Evolutionary conservation across 352 stramenopile species (phyloP).

Genomic region (Phytophthora melonis): DNA sequence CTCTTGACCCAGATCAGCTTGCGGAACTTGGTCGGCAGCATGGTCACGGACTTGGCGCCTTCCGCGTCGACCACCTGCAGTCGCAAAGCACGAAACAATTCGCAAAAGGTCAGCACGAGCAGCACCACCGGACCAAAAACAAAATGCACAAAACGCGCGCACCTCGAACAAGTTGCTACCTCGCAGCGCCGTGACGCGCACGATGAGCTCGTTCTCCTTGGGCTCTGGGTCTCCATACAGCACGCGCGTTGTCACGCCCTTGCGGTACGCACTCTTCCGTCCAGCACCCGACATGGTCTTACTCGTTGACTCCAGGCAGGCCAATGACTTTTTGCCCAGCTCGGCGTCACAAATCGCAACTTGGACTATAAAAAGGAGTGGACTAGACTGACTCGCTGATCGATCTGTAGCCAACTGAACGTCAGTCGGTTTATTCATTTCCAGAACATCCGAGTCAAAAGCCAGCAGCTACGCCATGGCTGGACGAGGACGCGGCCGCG

Average conservation of each 20-base stretch:
- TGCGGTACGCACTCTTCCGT: conserved; percentile 92
- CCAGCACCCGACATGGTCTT: conserved; percentile 89
- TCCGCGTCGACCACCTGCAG: conserved; percentile 68
- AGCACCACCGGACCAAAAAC: not conserved
- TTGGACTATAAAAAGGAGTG: conserved; percentile 25
- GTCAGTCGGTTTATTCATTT: not conserved
- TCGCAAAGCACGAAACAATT: not conserved
- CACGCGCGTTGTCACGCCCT: conserved; percentile 93
- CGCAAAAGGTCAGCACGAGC: not conserved
- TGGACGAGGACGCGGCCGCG: conserved; percentile 78
- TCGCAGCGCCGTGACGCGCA: conserved; percentile 92
- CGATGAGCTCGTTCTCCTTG: conserved; percentile 91
- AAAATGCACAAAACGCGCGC: not conserved
- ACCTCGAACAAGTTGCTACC: conserved; percentile 98
- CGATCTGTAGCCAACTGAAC: conserved; percentile 27
- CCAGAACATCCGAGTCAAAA: not conserved
- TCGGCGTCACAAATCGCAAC: not conserved
- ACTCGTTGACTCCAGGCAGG: not conserved
- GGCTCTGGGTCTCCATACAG: conserved; percentile 92
- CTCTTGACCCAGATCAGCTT: conserved; percentile 99
- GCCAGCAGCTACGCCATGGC: conserved; percentile 55
- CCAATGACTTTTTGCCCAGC: not conserved
- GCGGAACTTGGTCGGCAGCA: conserved; percentile 98
- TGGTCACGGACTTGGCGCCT: conserved; percentile 85
- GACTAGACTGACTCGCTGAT: conserved; percentile 3